Evolutionary conservation across 192 early-diverging fungal genomes (phyloP), one percentile per base, ranked within the genome.

Genomic region (Kappamyces sp.): DNA sequence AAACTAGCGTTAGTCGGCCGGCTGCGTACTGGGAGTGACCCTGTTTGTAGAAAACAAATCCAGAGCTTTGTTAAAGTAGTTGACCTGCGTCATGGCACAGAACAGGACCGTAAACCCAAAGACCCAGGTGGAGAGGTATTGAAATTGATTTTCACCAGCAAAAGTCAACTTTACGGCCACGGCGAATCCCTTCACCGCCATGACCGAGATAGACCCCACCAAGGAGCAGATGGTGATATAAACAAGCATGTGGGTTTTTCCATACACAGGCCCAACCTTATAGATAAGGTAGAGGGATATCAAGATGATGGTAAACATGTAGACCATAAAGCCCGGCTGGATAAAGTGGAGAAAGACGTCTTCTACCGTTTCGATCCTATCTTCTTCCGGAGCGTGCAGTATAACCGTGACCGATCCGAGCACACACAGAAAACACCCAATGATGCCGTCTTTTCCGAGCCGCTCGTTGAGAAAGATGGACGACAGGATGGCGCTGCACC

Each of bases 31-130:
- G 15, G 71, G 74, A 10, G 74, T 76, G 2, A 76, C 74, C n/a
- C 66, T 68, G 66, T 93, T 94, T 49, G 94, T 95, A 31, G 88
- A 89, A 67, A 94, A 97, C 59, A 86, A 72, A 62, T 91, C 91
- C 35, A 97, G 73, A 13, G 94, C 91, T 75, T 95, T 97, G 79
- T 97, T 97, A 60, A 97, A 93, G 71, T 95, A 97, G 71, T 97
- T 97, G 85, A 95, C 90, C 75, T 97, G 94, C 36, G 87, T 86
- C n/a, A 95, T 72, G 53, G 92, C 92, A 66, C 89, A 93, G 2
- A 86, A 68, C 2, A 71, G 72, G 32, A 93, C 90, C 32, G 90
- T 79, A 36, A 86, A 69, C 13, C 82, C 85, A 71, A 97, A 94
- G 15, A 91, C 77, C 62, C 90, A 97, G 5, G 92, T 94, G 46